Conservation (phyloP, 2,329 filamentous ascomycete species). For the Xylariomycetidae sp. region DNA sequence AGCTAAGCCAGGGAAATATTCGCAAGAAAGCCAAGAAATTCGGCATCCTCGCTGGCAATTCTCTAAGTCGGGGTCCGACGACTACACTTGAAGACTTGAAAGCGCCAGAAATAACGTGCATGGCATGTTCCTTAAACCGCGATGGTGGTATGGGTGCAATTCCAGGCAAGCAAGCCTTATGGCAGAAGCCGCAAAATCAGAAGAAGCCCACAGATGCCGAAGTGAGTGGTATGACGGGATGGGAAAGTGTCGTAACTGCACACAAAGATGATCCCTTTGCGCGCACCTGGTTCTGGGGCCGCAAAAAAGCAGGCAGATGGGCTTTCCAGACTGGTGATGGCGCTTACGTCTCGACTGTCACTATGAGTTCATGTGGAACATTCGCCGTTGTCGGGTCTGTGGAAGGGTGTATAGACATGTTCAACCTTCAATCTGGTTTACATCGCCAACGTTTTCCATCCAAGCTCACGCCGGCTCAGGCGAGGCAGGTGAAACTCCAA, state of each 20-base stretch:
- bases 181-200: constrained; percentile 70
- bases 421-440: constrained; percentile 89
- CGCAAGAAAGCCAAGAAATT: constrained; percentile 86
- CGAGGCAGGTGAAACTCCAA: constrained; percentile 67
- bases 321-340: constrained; percentile 82
- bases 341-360: constrained; percentile 77
- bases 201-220: constrained; percentile 64
- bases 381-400: constrained; percentile 88
- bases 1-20: constrained; percentile 86
- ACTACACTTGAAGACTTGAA: constrained; percentile 72
- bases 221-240: constrained; percentile 75
- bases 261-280: constrained; percentile 81
- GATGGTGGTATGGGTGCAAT: constrained; percentile 90
- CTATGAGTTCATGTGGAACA: constrained; percentile 86
- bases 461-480: constrained; percentile 70
- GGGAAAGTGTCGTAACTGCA: constrained; percentile 95
- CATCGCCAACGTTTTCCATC: constrained; percentile 87
- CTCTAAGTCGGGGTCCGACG: constrained; percentile 54
- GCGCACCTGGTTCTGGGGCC: constrained; percentile 97
- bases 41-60: constrained; percentile 60
- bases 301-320: constrained; percentile 90
- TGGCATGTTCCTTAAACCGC: constrained; percentile 87
- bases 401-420: constrained; percentile 84
- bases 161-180: constrained; percentile 72
- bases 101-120: constrained; percentile 84